These are phyloP conservation scores for Terfezia claveryi DNA, from an alignment of 495 filamentous ascomycete genomes.

Conservation along the genomic window DNA sequence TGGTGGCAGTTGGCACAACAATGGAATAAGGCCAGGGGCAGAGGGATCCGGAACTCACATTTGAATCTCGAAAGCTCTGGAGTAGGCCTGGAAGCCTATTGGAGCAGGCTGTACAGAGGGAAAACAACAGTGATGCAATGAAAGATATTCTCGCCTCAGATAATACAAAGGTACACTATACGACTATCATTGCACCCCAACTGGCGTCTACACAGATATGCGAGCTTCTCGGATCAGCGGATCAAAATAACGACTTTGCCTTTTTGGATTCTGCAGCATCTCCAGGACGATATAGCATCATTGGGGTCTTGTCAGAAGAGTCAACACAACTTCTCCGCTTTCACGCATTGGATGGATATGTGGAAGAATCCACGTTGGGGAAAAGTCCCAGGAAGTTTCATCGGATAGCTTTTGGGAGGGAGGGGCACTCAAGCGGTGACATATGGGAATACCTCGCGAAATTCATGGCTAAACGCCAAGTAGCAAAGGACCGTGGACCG, in stretches of 20 bases:
- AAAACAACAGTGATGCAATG: not conserved
- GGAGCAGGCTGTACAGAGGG: conserved; percentile 1
- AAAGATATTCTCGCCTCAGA: not conserved
- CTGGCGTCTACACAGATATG: conserved; percentile 6
- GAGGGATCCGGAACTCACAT: not conserved
- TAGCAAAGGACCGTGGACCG: conserved; percentile 17
- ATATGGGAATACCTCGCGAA: conserved; percentile 35
- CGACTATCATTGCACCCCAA: not conserved
- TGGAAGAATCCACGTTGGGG: conserved; percentile 4
- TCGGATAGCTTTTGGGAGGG: conserved; percentile 11
- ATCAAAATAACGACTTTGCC: conserved; percentile 22
- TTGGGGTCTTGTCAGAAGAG: conserved; percentile 35
- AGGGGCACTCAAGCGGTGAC: conserved; percentile 18
- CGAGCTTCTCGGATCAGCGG: conserved; percentile 24
- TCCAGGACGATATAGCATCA: conserved; percentile 41
- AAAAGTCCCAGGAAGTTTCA: not conserved
- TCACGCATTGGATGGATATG: conserved; percentile 23
- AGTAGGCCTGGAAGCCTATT: conserved; percentile 11
- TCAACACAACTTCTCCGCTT: conserved; percentile 31
- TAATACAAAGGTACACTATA: not conserved
- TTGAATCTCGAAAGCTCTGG: not conserved
- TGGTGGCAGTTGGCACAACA: conserved; percentile 45
- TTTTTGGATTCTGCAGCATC: conserved; percentile 31
- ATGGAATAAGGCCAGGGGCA: conserved; percentile 27
- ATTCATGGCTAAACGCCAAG: conserved; percentile 33